A percentile compares a stretch with the other conserved stretches of the same genome.
Evolutionary conservation across 495 filamentous ascomycete genomes (phyloP).

Genomic region (Aspergillus bertholletiae): DNA sequence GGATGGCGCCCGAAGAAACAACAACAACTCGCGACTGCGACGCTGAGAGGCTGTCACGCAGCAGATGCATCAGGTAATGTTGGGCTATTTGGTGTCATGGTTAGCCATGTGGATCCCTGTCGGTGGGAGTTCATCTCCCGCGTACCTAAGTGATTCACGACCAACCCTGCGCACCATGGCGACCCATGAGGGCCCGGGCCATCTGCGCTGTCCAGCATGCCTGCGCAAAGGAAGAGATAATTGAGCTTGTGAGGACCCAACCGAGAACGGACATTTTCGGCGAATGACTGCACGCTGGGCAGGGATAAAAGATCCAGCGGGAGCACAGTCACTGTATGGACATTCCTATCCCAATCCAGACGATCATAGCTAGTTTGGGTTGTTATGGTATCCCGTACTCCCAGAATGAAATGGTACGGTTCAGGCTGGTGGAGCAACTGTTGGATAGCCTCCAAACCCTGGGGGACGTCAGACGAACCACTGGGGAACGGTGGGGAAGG

Average conservation of each 20-base stretch:
- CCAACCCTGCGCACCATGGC: conserved; percentile 21
- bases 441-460: conserved; percentile 31
- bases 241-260: conserved; percentile 16
- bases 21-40: conserved; percentile 25
- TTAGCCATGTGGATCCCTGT: background rate
- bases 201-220: conserved; percentile 15
- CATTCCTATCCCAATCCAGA: conserved; percentile 18
- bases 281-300: conserved; percentile 23
- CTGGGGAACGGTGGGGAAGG: background rate
- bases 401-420: conserved; percentile 26
- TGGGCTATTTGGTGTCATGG: conserved; percentile 15
- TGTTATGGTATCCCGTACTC: conserved; percentile 20
- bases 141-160: conserved; percentile 30
- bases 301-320: conserved; percentile 22
- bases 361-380: conserved; percentile 19
- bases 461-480: conserved; percentile 1
- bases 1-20: conserved; percentile 28
- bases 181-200: conserved; percentile 26
- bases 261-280: conserved; percentile 17
- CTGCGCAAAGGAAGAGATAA: conserved; percentile 22
- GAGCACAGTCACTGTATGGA: conserved; percentile 18
- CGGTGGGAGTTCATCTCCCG: background rate
- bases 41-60: conserved; percentile 19
- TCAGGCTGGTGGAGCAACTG: conserved; percentile 22
- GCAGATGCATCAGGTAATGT: conserved; percentile 24